A percentile compares a stretch with the other conserved stretches of the same genome.
Conservation (phyloP, 2,329 filamentous ascomycete species). For the Ascochyta fabae region DNA sequence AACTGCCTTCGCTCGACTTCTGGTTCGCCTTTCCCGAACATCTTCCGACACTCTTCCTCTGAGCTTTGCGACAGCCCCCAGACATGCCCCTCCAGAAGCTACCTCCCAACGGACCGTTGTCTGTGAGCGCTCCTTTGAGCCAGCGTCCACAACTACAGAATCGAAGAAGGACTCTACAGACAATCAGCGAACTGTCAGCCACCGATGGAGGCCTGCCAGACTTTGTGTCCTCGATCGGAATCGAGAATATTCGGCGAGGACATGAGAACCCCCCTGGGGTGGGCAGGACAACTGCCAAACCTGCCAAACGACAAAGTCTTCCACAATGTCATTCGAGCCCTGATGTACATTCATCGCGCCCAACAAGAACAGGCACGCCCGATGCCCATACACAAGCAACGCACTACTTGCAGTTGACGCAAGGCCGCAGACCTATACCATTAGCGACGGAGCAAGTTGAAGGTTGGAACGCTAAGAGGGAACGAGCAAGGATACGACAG, state of each 20-base stretch:
- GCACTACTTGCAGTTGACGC: slow-evolving; percentile 4
- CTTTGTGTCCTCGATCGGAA: slow-evolving; percentile 17
- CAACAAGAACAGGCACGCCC: slow-evolving; percentile 7
- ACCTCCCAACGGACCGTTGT: slow-evolving; percentile 15
- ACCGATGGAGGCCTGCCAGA: slow-evolving; percentile 20
- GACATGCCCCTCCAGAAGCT: slow-evolving; percentile 31
- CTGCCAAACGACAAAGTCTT: slow-evolving; percentile 26
- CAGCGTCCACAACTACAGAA: slow-evolving; percentile 22
- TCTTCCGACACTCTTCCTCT: too few species aligned
- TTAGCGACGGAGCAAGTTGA: slow-evolving; percentile 8
- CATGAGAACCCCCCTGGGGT: slow-evolving; percentile 3
- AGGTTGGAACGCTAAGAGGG: slow-evolving; percentile 29
- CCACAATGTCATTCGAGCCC: slow-evolving; percentile 17
- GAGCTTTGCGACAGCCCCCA: not conserved
- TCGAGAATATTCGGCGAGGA: slow-evolving; percentile 4
- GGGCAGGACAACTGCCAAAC: slow-evolving; percentile 5
- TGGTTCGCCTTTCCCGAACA: not conserved
- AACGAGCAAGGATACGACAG: slow-evolving; percentile 22
- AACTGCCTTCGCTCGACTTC: not conserved
- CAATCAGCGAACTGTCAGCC: slow-evolving; percentile 35
- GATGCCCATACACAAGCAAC: slow-evolving; percentile 2
- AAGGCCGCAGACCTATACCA: not conserved
- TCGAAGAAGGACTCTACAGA: slow-evolving; percentile 38
- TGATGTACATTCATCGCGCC: not conserved
- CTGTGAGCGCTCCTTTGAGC: not conserved